Conservation (phyloP, 2,329 filamentous ascomycete genomes). For the Colletotrichum sp. region DNA sequence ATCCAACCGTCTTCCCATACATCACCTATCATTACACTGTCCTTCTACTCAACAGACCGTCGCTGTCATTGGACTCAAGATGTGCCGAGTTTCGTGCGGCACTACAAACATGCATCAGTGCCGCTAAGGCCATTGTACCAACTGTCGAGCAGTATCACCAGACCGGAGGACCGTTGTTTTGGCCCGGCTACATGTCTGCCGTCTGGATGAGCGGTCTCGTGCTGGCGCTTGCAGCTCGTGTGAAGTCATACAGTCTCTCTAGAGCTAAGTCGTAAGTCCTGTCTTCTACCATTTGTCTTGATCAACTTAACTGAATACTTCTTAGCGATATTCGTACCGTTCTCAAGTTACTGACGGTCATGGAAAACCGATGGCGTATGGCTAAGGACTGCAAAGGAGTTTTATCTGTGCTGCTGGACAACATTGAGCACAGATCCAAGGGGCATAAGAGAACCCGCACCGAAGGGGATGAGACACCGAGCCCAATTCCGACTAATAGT, state of each 20-base stretch:
- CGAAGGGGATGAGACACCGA: neutral
- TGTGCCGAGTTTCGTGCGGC: conserved; percentile 6
- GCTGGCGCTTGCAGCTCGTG: conserved; percentile 32
- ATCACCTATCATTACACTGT: conserved; percentile 33
- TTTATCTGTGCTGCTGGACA: neutral
- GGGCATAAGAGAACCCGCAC: neutral
- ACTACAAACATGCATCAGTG: conserved; percentile 6
- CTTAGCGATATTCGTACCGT: neutral
- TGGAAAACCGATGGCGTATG: conserved; percentile 5
- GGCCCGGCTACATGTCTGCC: conserved; percentile 38
- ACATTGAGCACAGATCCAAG: neutral
- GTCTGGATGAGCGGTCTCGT: conserved; percentile 42
- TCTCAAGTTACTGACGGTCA: neutral
- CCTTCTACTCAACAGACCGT: conserved; percentile 37
- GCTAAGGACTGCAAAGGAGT: conserved; percentile 15
- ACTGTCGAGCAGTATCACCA: neutral
- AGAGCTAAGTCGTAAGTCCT: neutral
- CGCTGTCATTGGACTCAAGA: conserved; percentile 30
- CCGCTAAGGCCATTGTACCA: neutral
- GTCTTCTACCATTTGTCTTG: neutral
- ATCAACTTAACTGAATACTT: neutral
- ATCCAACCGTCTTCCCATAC: conserved; percentile 11
- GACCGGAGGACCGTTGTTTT: conserved; percentile 22
- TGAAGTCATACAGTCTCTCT: neutral
- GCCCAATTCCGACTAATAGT: neutral